These are phyloP conservation scores for Colletotrichum chrysophilum DNA, from an alignment of 2,329 filamentous ascomycete species.

Conservation along the genomic window DNA sequence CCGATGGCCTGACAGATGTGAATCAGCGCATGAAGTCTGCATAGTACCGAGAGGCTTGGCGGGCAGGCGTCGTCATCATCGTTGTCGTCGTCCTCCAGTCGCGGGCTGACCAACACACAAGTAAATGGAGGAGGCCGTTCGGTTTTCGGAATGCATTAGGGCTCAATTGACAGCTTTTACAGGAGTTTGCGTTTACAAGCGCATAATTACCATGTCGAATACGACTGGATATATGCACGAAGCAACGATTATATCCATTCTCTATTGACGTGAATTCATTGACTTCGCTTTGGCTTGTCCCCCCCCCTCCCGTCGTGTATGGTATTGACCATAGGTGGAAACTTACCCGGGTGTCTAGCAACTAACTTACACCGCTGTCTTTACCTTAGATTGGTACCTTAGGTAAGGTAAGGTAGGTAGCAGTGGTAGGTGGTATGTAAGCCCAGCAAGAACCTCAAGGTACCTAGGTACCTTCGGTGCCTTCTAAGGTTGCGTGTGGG, in stretches of 20 bases:
- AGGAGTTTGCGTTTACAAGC: background rate
- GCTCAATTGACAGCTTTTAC: background rate
- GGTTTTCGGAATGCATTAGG: background rate
- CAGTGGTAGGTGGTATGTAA: background rate
- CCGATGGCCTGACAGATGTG: background rate
- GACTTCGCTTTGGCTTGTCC: background rate
- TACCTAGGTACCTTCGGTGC: too few relatives aligned
- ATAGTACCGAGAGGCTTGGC: background rate
- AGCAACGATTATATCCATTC: background rate
- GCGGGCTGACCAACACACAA: background rate
- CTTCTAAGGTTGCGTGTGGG: too few relatives aligned
- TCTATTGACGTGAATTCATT: background rate
- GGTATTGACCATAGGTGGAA: background rate
- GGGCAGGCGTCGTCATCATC: background rate
- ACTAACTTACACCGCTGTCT: too few relatives aligned
- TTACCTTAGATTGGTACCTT: background rate
- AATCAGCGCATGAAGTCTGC: background rate
- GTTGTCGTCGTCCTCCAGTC: background rate
- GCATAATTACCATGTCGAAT: background rate
- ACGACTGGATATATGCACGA: background rate
- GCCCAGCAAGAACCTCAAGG: background rate
- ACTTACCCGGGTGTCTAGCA: background rate
- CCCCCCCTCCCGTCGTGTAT: background rate
- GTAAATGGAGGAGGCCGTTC: background rate
- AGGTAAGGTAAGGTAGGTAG: background rate